phyloP scores from a whole-genome alignment of 257 asterid species.

The Scutellaria minor region DNA sequence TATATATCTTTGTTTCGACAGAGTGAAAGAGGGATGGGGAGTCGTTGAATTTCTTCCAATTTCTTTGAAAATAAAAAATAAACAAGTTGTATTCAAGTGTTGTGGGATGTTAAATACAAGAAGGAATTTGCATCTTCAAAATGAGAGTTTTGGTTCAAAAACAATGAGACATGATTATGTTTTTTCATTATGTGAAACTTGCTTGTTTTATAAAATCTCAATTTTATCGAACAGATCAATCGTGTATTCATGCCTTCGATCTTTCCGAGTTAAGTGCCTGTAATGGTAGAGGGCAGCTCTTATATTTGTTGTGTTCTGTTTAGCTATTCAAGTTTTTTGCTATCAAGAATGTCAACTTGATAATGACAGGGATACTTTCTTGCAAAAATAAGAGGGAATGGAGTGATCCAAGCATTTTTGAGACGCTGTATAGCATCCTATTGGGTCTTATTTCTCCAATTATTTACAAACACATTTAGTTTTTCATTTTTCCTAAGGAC shows the following conservation, averaged over 20 bases:
- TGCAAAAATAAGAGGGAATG: no score
- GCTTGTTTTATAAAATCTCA: neutral
- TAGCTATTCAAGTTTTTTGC: no score
- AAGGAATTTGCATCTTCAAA: neutral
- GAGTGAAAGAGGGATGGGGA: constrained; percentile 26
- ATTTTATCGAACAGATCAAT: neutral
- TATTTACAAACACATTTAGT: no score
- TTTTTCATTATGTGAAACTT: constrained; percentile 27
- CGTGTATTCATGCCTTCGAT: neutral
- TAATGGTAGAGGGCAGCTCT: no score
- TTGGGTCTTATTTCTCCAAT: no score
- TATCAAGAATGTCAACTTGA: no score
- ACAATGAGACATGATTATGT: constrained; percentile 22
- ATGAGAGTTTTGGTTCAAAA: constrained; percentile 26
- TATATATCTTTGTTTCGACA: constrained; percentile 13
- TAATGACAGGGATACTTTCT: no score
- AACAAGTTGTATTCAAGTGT: constrained; percentile 35
- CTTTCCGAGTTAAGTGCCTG: no score
- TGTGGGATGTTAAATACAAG: constrained; percentile 34
- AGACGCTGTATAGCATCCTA: no score
- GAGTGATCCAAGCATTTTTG: no score
- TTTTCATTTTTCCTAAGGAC: no score
- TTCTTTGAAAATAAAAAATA: constrained; percentile 46
- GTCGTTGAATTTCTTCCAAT: constrained; percentile 34
- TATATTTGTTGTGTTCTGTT: no score